phyloP scores from a whole-genome alignment of 2,329 filamentous ascomycete species.

The Biscogniauxia sp. region DNA sequence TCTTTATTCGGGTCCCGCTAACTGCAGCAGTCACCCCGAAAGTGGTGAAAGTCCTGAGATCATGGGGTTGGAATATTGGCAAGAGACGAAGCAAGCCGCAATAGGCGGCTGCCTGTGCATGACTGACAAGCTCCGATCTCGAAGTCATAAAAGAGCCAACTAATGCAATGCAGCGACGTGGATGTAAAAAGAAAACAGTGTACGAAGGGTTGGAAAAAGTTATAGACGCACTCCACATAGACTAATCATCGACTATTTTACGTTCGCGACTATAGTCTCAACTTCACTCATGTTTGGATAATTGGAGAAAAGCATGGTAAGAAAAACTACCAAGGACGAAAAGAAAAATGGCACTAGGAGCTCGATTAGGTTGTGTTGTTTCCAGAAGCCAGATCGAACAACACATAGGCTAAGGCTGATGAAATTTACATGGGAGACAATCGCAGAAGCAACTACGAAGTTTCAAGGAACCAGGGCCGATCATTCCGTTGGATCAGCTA shows the following conservation, averaged over 20 bases:
- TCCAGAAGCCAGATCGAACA: too few species aligned
- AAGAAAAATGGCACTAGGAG: too few species aligned
- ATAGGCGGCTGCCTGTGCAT: slow-evolving; percentile 5
- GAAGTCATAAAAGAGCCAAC: background rate
- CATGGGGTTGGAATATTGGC: slow-evolving; percentile 94
- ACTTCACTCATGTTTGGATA: too few species aligned
- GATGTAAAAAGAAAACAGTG: slow-evolving; percentile 4
- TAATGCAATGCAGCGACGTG: slow-evolving; percentile 11
- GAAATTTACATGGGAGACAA: too few species aligned
- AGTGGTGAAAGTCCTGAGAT: slow-evolving; percentile 82
- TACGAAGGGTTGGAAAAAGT: slow-evolving; percentile 11
- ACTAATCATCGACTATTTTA: slow-evolving; percentile 6
- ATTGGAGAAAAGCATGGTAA: too few species aligned
- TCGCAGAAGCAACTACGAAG: too few species aligned
- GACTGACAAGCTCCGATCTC: background rate
- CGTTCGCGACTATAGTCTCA: background rate
- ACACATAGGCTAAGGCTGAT: too few species aligned
- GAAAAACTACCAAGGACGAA: too few species aligned
- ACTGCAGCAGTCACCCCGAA: slow-evolving; percentile 90
- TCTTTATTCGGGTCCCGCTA: slow-evolving; percentile 90
- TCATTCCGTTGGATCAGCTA: too few species aligned
- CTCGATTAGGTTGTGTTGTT: too few species aligned
- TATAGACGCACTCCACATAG: slow-evolving; percentile 22
- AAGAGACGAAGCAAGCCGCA: slow-evolving; percentile 51
- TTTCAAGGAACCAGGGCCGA: too few species aligned